Base-by-base conservation (phyloP, 225 moss, liverwort and hornwort species). In the Sphagnum tenellum region DNA sequence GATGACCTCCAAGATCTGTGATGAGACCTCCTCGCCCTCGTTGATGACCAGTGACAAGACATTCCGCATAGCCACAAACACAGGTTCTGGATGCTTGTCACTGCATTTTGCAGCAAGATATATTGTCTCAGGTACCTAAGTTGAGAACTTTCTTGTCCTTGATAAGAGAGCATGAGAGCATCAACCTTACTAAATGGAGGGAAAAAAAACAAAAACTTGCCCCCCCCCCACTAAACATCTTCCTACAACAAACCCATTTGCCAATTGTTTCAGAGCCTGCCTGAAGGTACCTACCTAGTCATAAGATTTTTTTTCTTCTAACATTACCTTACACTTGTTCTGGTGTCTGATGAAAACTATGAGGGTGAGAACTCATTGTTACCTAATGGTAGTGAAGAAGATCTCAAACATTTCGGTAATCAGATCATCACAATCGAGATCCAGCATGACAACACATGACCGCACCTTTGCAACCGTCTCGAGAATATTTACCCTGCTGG, bases 381-480 rank as follows among this genome's bases (percentile, higher is more conserved):
- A 94, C 94, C 94, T 91, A 54, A 86, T 84, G 46, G 86, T 89
- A 47, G 82, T 83, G 69, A 93, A 92, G 70, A 98, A 98, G 56
- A 82, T 88, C 71, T 90, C 79, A 50, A 98, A 89, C 96, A 98
- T 98, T 73, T 93, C 88, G 72, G 88, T 73, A 57, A 98, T 98
- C 11, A 98, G 89, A 62, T 93, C 90, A 76, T 98, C 96, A 73
- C 96, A 98, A 74, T 98, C 96, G 71, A 98, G 75, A 75, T 98
- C 96, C 74, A 98, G 78, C 96, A 98, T 98, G 60, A 98, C 92
- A 67, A 98, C 92, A 78, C 96, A 98, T 57, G 96, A 90, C 77
- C 96, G 82, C 53, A 98, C 96, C 75, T 92, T 98, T n/a, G 96
- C 89, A 73, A 93, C 96, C 4, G 96, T 98, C 85, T 98, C 92